Conservation (phyloP, 495 filamentous ascomycete species). For the Aspergillus ostianus region DNA sequence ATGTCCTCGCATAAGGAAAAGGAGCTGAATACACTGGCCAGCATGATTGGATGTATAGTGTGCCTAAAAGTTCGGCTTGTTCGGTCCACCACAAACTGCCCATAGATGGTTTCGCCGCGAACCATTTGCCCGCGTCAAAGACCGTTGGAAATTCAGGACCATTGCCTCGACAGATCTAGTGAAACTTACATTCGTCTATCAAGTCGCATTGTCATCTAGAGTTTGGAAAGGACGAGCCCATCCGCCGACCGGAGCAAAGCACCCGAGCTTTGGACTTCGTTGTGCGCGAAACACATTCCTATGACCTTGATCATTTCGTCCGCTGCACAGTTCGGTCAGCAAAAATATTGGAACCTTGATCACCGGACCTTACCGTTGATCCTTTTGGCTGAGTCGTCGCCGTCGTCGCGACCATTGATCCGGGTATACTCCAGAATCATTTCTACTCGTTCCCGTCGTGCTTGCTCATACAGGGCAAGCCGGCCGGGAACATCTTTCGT, state of each 20-base stretch:
- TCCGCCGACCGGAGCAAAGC: background rate
- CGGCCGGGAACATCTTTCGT: constrained; percentile 42
- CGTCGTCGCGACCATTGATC: constrained; percentile 6
- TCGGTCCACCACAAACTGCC: no score
- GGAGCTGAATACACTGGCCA: no score
- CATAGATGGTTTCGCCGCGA: no score
- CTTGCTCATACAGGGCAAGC: constrained; percentile 53
- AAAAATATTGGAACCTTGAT: background rate
- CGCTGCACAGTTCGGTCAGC: background rate
- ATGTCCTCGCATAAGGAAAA: no score
- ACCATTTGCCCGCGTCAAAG: no score
- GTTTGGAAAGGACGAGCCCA: background rate
- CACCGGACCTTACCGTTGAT: background rate
- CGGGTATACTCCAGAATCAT: constrained; percentile 14
- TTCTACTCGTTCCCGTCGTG: constrained; percentile 32
- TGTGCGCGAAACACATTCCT: background rate
- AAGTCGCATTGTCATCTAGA: background rate
- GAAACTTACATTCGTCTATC: no score
- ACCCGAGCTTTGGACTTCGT: background rate
- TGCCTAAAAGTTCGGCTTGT: no score
- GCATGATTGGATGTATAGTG: no score
- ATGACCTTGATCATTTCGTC: background rate
- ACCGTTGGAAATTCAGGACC: no score
- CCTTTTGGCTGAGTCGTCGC: constrained; percentile 1
- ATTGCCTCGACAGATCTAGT: no score